Evolutionary conservation across 306 rosid genomes (phyloP).

Genomic region (Vicia faba): DNA sequence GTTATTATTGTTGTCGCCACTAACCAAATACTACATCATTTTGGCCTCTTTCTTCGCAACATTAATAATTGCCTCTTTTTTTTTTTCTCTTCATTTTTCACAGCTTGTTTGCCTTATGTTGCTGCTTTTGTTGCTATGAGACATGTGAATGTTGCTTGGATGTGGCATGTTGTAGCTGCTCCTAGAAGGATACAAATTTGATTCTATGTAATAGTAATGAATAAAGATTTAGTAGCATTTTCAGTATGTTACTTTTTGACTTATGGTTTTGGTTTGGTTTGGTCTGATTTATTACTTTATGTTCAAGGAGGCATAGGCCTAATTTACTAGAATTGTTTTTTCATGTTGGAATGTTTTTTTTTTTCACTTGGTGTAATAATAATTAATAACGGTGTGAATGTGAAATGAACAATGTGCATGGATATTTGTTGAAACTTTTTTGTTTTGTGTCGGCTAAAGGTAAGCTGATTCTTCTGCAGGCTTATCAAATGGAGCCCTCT

Average conservation of each 20-base stretch:
- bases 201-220: background rate
- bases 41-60: conserved; percentile 26
- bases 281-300: conserved; percentile 11
- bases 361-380: conserved; percentile 19
- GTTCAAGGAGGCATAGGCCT: conserved; percentile 29
- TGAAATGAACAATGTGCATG: conserved; percentile 34
- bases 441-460: conserved; percentile 41
- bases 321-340: conserved; percentile 22
- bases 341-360: conserved; percentile 9
- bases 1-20: conserved; percentile 35
- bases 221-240: conserved; percentile 26
- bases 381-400: conserved; percentile 28
- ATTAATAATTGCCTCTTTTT: conserved; percentile 27
- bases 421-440: conserved; percentile 28
- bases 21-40: conserved; percentile 36
- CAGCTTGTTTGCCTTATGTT: conserved; percentile 37
- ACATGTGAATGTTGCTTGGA: conserved; percentile 44
- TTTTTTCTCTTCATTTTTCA: too few species aligned
- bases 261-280: conserved; percentile 26
- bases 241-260: conserved; percentile 43
- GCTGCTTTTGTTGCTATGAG: conserved; percentile 45
- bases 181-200: conserved; percentile 3
- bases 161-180: conserved; percentile 26
- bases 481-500: conserved; percentile 38
- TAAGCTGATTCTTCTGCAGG: conserved; percentile 22